Conservation (phyloP, 805 yeast species). For the Pichia paraexigua region DNA sequence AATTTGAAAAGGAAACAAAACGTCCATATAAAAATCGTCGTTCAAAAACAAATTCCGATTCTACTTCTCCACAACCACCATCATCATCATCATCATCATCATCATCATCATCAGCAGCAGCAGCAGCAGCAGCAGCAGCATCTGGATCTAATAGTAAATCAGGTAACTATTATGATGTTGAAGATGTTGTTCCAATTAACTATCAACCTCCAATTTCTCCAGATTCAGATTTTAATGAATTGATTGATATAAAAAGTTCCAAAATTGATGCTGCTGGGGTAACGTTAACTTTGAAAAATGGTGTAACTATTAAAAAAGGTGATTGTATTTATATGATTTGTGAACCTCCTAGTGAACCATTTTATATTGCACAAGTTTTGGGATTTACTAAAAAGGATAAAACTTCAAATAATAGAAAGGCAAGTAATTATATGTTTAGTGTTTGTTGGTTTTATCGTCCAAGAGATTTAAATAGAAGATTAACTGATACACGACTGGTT, state of each 20-base stretch:
- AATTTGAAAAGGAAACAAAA: neutral
- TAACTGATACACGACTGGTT: slow-evolving; percentile 64
- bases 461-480: slow-evolving; percentile 63
- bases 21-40: neutral
- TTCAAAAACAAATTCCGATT: neutral
- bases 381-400: slow-evolving; percentile 50
- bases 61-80: slow-evolving; percentile 2
- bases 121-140: too few species aligned
- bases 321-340: slow-evolving; percentile 78
- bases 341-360: slow-evolving; percentile 94
- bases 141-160: slow-evolving; percentile 1
- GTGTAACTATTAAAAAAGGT: slow-evolving; percentile 36
- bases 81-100: too few species aligned
- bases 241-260: slow-evolving; percentile 35
- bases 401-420: slow-evolving; percentile 30
- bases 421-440: slow-evolving; percentile 49
- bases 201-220: slow-evolving; percentile 40
- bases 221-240: slow-evolving; percentile 35
- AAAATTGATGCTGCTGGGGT: slow-evolving; percentile 29
- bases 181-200: slow-evolving; percentile 35
- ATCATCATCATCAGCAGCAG: too few species aligned
- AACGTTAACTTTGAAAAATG: slow-evolving; percentile 33
- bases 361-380: slow-evolving; percentile 76
- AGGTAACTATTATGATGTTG: slow-evolving; percentile 20
- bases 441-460: slow-evolving; percentile 93